Evolutionary conservation across 352 stramenopile genomes (phyloP).

Genomic region (Phytophthora podocarpi): DNA sequence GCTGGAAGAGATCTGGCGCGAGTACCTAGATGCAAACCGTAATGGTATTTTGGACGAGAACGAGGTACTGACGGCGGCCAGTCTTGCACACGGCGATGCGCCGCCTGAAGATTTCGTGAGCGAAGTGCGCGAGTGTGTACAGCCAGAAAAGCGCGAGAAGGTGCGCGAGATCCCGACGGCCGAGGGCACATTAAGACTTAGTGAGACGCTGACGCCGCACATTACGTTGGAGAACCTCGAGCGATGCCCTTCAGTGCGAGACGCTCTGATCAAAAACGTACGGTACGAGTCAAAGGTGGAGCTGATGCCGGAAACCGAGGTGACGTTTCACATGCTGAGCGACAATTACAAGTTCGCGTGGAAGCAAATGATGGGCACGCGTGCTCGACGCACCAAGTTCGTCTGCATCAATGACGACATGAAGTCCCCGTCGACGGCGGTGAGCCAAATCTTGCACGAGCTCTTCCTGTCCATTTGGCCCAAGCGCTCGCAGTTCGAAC

Average conservation of each 20-base stretch:
- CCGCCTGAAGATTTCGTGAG: constrained; percentile 71
- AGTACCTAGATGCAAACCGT: constrained; percentile 91
- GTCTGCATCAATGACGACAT: constrained; percentile 98
- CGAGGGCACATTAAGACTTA: constrained; percentile 64
- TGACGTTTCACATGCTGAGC: constrained; percentile 96
- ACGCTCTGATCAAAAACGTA: constrained; percentile 69
- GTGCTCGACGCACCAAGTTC: constrained; percentile 93
- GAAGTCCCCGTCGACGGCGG: constrained; percentile 78
- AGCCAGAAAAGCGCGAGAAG: constrained; percentile 75
- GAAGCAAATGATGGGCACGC: constrained; percentile 93
- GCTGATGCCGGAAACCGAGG: constrained; percentile 82
- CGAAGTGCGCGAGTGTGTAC: constrained; percentile 69
- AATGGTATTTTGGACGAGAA: constrained; percentile 92
- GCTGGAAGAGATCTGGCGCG: constrained; percentile 79
- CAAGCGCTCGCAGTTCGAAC: constrained; percentile 91
- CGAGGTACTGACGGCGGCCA: constrained; percentile 90
- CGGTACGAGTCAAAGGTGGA: constrained; percentile 63
- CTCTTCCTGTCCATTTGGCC: constrained; percentile 95
- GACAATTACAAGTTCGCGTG: constrained; percentile 91
- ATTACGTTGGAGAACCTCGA: constrained; percentile 70
- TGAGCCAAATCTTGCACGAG: constrained; percentile 89
- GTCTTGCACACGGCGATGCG: constrained; percentile 76
- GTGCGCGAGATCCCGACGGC: constrained; percentile 65
- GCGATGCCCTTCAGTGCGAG: constrained; percentile 49
- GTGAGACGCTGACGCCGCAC: constrained; percentile 76